Conservation (phyloP, 2,329 filamentous ascomycete genomes). For the Exophiala alcalophila region DNA sequence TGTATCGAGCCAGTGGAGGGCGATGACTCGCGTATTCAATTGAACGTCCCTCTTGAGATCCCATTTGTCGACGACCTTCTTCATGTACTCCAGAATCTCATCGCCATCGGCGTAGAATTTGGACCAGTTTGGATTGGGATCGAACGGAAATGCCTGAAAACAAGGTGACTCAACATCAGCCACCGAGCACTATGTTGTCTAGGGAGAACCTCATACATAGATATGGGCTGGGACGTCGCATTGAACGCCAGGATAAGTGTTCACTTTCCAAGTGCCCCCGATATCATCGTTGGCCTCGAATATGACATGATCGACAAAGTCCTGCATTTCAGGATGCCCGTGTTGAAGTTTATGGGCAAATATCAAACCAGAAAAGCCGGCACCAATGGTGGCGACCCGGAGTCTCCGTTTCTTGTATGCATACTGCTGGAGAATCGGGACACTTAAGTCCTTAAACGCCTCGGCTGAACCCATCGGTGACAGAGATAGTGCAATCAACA, state of each 20-base stretch:
- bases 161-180: constrained; percentile 7
- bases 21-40: constrained; percentile 38
- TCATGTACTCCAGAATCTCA: constrained; percentile 46
- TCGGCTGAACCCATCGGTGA: constrained; percentile 19
- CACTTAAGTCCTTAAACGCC: constrained; percentile 21
- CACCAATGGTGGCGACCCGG: constrained; percentile 31
- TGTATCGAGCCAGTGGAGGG: constrained; percentile 41
- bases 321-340: constrained; percentile 34
- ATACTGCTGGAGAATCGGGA: constrained; percentile 23
- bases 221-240: constrained; percentile 69
- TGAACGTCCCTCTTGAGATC: constrained; percentile 40
- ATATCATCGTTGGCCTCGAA: constrained; percentile 43
- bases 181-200: too few species aligned
- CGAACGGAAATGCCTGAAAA: constrained; percentile 34
- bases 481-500: neutral
- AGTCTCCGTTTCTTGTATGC: constrained; percentile 25
- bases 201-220: too few species aligned
- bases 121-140: constrained; percentile 44
- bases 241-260: constrained; percentile 41
- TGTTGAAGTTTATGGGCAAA: constrained; percentile 44
- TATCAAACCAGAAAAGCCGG: constrained; percentile 37
- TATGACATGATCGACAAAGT: constrained; percentile 39
- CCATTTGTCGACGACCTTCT: constrained; percentile 40
- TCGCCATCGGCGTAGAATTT: constrained; percentile 41
- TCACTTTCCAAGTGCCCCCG: constrained; percentile 44